Percentiles rank a stretch among this genome's conserved stretches.
Conservation (phyloP, 176 grass and related monocot genomes). For the Carex parvula region DNA sequence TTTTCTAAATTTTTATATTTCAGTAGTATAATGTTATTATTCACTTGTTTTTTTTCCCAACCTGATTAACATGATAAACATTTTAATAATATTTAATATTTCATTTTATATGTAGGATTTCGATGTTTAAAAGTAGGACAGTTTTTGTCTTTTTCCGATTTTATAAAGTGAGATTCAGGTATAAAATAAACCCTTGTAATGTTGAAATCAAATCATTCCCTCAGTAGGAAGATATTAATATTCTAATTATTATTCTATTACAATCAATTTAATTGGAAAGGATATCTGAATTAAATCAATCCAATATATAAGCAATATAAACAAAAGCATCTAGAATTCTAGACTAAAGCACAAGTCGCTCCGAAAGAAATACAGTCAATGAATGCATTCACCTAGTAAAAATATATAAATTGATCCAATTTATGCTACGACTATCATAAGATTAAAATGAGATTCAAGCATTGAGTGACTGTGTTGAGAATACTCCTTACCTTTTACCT, state of each 20-base stretch:
- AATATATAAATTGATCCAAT: not conserved
- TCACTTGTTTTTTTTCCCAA: not conserved
- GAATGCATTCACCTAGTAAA: not conserved
- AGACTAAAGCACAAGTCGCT: not conserved
- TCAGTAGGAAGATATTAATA: not conserved
- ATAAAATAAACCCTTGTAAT: not conserved
- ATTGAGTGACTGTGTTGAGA: not conserved
- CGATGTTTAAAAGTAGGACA: not conserved
- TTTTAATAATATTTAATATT: not conserved
- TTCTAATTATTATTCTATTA: not conserved
- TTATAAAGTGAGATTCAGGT: not conserved
- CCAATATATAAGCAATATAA: not conserved
- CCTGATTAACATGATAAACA: not conserved
- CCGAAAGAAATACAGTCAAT: not conserved
- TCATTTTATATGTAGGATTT: too few species aligned
- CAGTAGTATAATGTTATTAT: not conserved
- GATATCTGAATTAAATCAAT: not conserved
- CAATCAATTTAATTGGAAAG: not conserved
- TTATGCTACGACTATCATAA: not conserved
- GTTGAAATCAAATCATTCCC: not conserved
- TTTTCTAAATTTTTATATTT: not conserved
- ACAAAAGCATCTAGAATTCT: not conserved
- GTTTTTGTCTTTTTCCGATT: not conserved
- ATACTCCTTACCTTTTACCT: not conserved
- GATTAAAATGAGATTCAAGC: not conserved